Conservation (phyloP, 140 eudicot genomes). For the Erigeron philadelphicus region DNA sequence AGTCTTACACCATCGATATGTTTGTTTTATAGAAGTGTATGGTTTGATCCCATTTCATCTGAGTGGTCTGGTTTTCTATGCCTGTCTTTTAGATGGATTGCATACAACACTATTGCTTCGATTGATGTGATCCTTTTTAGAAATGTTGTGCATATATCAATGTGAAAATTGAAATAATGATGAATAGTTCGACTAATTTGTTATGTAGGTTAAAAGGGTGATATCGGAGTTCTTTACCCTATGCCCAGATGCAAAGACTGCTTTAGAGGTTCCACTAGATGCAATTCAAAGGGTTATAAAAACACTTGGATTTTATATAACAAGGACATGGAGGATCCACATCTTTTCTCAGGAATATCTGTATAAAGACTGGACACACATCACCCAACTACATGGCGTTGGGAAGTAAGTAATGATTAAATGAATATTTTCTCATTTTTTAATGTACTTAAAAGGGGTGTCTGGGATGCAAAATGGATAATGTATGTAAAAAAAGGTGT, state of each 20-base stretch:
- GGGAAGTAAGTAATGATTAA: slow-evolving; percentile 50
- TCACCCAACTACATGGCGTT: slow-evolving; percentile 60
- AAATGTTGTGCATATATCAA: no score
- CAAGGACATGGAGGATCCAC: slow-evolving; percentile 43
- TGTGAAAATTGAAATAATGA: not conserved
- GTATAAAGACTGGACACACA: slow-evolving; percentile 59
- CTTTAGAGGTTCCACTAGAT: slow-evolving; percentile 35
- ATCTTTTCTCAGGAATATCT: slow-evolving; percentile 52
- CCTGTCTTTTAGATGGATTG: no score
- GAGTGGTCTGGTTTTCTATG: no score
- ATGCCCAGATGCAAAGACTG: slow-evolving; percentile 69
- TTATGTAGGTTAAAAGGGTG: slow-evolving; percentile 46
- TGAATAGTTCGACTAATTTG: not conserved
- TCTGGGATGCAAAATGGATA: no score
- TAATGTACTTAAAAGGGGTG: no score
- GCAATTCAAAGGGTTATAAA: slow-evolving; percentile 34
- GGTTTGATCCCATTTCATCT: not conserved
- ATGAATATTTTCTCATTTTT: not conserved
- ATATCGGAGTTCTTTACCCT: slow-evolving; percentile 44
- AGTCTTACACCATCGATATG: not conserved
- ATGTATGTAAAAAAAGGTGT: no score
- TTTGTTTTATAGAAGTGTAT: not conserved
- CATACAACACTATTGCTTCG: no score
- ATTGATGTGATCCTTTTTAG: no score
- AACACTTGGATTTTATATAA: slow-evolving; percentile 51